Evolutionary conservation across 176 grass and related monocot species (phyloP).

Genomic region (Carex cristatella): DNA sequence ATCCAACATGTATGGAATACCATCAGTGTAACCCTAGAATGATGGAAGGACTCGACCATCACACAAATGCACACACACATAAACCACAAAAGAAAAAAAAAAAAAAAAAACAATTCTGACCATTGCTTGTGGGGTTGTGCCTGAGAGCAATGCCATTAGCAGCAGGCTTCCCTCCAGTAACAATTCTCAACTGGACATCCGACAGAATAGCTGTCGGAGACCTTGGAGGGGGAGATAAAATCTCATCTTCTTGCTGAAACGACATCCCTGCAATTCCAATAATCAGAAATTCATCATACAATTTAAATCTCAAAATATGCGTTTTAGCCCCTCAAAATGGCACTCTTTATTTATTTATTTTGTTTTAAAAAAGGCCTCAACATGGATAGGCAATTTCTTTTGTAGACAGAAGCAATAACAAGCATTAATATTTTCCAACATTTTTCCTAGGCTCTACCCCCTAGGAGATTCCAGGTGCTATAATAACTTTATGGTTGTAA

Average conservation of each 20-base stretch:
- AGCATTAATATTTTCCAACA: neutral
- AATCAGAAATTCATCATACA: neutral
- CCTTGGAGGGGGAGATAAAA: constrained; percentile 20
- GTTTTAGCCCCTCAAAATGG: neutral
- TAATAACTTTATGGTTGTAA: neutral
- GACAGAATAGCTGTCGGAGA: constrained; percentile 19
- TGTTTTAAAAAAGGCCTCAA: neutral
- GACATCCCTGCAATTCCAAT: constrained; percentile 23
- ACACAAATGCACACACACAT: neutral
- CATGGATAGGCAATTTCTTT: neutral
- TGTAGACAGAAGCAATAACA: neutral
- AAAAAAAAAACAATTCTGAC: constrained; percentile 14
- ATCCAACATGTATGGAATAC: neutral
- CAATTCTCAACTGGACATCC: constrained; percentile 16
- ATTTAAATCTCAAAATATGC: neutral
- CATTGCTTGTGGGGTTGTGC: constrained; percentile 19
- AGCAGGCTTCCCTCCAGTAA: constrained; percentile 21
- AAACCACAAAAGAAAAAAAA: neutral
- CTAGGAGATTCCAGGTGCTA: neutral
- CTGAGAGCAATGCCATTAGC: constrained; percentile 19
- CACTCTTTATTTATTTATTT: neutral
- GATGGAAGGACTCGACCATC: neutral
- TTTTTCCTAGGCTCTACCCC: neutral
- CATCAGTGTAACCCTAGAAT: neutral
- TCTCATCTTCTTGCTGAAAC: constrained; percentile 12